Evolutionary conservation across 225 moss, liverwort and hornwort genomes (phyloP), one percentile per base, ranked within the genome.

Genomic region (Anthoceros angustus): DNA sequence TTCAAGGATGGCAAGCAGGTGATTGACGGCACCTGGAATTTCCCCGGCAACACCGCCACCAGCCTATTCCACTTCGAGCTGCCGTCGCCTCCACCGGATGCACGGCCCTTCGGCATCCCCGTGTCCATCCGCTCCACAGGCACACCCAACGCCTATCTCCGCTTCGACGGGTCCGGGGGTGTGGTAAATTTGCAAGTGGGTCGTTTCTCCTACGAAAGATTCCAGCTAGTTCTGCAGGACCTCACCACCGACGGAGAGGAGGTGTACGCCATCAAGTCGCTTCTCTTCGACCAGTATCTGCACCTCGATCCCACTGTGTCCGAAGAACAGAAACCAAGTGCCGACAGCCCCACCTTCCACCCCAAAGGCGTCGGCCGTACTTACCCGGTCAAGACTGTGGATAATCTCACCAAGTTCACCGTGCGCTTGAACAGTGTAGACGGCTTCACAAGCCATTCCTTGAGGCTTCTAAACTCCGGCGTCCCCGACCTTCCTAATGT

Each of bases 221-320:
- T 50, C 49, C 16, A 50, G 49, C 49, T 50, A 20, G 49, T 50
- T 14, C 49, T 20, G 49, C 49, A 14, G 49, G 49, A 50, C 15
- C 16, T 14, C 16, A 20, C 16, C 49, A 20, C 15, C 49, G 49
- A 20, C 49, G 16, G 49, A 20, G 49, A 50, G 49, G 16, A 50
- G 49, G 49, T 50, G 49, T 50, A 50, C 49, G 49, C 49, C 49
- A 50, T 50, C 49, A 50, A 20, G 49, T 50, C 49, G 49, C 5
- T 20, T 14, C 49, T 50, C 16, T 14, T 20, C 49, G 20, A 50
- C 16, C 49, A 20, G 6, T 50, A 50, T 20, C 8, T 50, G 16
- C 49, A 20, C 49, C 49, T 50, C 16, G 49, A 50, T 20, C 49
- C 49, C 16, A 50, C 49, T 14, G 49, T 50, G 49, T 50, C 49